Evolutionary conservation across 116 monocot species (phyloP), one percentile per base, ranked within the genome.

Genomic region (Iris pallida): DNA sequence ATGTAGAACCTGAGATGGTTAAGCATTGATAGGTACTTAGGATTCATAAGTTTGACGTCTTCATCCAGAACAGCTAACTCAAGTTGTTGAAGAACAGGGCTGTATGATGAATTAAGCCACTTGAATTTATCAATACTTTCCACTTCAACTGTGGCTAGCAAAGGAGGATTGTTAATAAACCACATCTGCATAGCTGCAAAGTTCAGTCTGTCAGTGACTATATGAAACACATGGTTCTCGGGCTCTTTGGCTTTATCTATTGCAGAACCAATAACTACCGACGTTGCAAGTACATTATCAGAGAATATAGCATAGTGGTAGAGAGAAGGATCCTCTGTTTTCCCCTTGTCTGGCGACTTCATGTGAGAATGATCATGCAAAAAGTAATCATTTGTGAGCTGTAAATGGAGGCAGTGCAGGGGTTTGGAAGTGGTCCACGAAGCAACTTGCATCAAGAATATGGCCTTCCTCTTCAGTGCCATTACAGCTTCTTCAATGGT

Each of bases 1-100:
- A 92, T 77, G 76, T 92, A 92, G 80, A 92, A 92, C 63, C 91
- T 76, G 53, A 92, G 71, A 70, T 92, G 91, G 64, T 92, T 92
- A 0, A 92, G 80, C 80, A 92, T 85, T 42, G 92, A 92, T 14
- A 92, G 58, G 47, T 88, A 92, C 61, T 92, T 92, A 13, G 88
- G 85, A 58, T 92, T 92, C 64, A 75, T 77, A 55, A 85, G 88
- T 12, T 92, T 88, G 63, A 92, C 80, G 70, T 88, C 84, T 9
- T 85, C 85, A 42, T 85, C 64, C 55, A 80, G 85, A 68, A 51
- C 78, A 45, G 71, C 66, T 17, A 82, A 88, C 74, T 88, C 88
- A 61, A 88, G 85, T 62, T 88, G 88, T 6, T 80, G 80, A 47
- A 88, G 73, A 71, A 88, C 88, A 2, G 88, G 80, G 66, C 85